Percentiles rank a stretch among this genome's conserved stretches.
Evolutionary conservation across 306 rosid species (phyloP).

Genomic region (Gillenia trifoliata): DNA sequence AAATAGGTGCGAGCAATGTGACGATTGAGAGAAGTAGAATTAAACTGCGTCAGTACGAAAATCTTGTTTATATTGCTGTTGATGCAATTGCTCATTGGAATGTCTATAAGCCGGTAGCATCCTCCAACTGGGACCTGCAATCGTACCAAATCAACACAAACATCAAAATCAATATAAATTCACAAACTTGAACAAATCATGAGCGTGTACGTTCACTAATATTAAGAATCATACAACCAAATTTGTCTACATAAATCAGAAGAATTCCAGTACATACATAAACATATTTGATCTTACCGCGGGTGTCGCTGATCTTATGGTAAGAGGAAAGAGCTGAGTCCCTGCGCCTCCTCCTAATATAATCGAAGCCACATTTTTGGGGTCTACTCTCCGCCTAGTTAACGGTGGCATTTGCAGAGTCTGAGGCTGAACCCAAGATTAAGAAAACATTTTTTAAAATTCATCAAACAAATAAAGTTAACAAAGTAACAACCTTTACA

Average conservation of each 20-base stretch:
- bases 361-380: constrained; percentile 75
- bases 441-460: constrained; percentile 7
- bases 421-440: constrained; percentile 39
- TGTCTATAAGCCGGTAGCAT: constrained; percentile 48
- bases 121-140: constrained; percentile 54
- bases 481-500: neutral
- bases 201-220: neutral
- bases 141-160: neutral
- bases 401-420: constrained; percentile 50
- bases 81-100: constrained; percentile 49
- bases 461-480: constrained; percentile 12
- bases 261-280: neutral
- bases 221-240: neutral
- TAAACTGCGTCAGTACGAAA: constrained; percentile 44
- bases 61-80: constrained; percentile 48
- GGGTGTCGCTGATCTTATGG: constrained; percentile 71
- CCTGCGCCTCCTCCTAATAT: constrained; percentile 90
- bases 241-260: neutral
- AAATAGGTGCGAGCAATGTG: constrained; percentile 46
- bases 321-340: constrained; percentile 79
- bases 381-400: constrained; percentile 53
- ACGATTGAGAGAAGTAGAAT: constrained; percentile 47
- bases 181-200: neutral
- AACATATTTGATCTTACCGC: constrained; percentile 50
- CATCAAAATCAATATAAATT: neutral